A percentile compares a stretch with the other conserved stretches of the same genome.
Conservation (phyloP, 2,329 filamentous ascomycete species). For the Magnaporthiopsis rhizophila region DNA sequence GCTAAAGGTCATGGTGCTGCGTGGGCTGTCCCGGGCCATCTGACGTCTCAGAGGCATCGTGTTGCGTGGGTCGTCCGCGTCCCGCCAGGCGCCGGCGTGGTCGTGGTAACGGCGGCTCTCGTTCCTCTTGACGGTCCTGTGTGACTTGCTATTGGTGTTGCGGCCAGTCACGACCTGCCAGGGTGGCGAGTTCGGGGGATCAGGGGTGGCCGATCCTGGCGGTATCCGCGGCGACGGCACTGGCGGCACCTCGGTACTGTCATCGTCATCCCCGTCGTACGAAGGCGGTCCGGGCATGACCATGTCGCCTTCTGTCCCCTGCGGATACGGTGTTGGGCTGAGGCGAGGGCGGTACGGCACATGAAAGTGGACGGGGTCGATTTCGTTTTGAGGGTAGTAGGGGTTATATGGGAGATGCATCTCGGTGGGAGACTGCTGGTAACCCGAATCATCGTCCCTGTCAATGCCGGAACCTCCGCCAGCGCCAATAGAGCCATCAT, state of each 20-base stretch:
- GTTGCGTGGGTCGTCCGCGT: constrained; percentile 31
- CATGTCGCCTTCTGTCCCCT: constrained; percentile 9
- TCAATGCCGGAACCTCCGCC: background rate
- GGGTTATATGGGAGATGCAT: constrained; percentile 9
- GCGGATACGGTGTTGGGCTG: constrained; percentile 15
- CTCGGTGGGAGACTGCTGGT: constrained; percentile 22
- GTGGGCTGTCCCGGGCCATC: constrained; percentile 29
- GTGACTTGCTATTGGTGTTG: constrained; percentile 12
- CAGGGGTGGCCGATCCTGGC: background rate
- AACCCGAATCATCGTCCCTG: constrained; percentile 18
- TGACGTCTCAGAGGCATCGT: constrained; percentile 31
- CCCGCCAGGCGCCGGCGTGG: constrained; percentile 35
- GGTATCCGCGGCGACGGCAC: constrained; percentile 2
- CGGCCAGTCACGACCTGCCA: constrained; percentile 2
- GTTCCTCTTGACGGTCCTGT: constrained; percentile 32
- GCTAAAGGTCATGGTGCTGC: constrained; percentile 32
- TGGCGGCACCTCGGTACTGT: constrained; percentile 23
- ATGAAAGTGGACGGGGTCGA: constrained; percentile 30
- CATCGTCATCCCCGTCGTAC: constrained; percentile 21
- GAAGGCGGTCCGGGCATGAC: constrained; percentile 17
- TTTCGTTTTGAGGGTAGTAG: constrained; percentile 15
- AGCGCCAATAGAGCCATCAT: background rate
- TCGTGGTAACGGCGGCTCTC: constrained; percentile 34
- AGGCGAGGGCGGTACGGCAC: constrained; percentile 21
- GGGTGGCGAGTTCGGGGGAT: constrained; percentile 1